Percentiles rank a stretch among this genome's conserved stretches.
These are phyloP conservation scores for Medicago truncatula DNA, from an alignment of 306 rosid genomes.

Conservation along the genomic window DNA sequence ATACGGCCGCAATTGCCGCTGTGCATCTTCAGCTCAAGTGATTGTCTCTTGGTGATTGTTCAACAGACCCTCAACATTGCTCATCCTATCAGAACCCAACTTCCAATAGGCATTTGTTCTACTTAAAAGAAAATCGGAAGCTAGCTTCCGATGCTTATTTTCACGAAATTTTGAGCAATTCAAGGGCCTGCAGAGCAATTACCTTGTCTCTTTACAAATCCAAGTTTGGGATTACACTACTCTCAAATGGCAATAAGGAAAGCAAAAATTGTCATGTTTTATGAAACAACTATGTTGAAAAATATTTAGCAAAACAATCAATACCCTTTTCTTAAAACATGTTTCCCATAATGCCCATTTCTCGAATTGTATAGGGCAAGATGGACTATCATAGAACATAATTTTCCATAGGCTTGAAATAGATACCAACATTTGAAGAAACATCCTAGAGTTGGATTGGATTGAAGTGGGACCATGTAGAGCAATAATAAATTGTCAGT, in stretches of 20 bases:
- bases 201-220: not conserved
- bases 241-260: constrained; percentile 7
- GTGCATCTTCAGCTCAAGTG: not conserved
- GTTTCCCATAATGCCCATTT: constrained; percentile 11
- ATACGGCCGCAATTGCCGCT: not conserved
- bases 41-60: constrained; percentile 7
- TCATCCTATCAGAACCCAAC: no score
- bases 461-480: constrained; percentile 15
- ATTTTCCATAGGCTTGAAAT: constrained; percentile 21
- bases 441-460: not conserved
- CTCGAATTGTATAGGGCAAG: not conserved
- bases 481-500: constrained; percentile 9
- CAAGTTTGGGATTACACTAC: constrained; percentile 23
- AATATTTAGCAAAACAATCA: constrained; percentile 3
- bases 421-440: constrained; percentile 30
- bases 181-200: no score
- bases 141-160: no score
- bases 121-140: no score
- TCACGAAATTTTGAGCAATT: no score
- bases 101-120: no score
- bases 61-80: no score
- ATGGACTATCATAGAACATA: constrained; percentile 1
- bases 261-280: not conserved
- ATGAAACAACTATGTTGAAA: constrained; percentile 9
- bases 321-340: constrained; percentile 7